These are phyloP conservation scores for Meyerozyma carpophila DNA, from an alignment of 1,139 yeast species.

Conservation along the genomic window DNA sequence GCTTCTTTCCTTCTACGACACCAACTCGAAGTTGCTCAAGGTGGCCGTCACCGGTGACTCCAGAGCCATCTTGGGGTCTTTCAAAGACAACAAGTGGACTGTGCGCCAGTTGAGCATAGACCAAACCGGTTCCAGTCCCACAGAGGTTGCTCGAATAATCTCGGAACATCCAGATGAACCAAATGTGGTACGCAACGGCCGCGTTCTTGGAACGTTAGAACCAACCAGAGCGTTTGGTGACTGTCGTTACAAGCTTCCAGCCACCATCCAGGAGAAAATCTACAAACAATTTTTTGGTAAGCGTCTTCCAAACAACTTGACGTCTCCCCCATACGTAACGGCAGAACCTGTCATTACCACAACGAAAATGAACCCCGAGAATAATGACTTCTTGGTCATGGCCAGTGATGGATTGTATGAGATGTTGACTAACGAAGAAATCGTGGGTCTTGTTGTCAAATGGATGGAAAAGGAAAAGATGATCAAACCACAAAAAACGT, in stretches of 20 bases:
- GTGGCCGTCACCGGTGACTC: slow-evolving; percentile 98
- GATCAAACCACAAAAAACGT: slow-evolving; percentile 48
- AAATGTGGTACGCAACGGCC: slow-evolving; percentile 75
- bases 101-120: slow-evolving; percentile 84
- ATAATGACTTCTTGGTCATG: slow-evolving; percentile 82
- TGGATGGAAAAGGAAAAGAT: slow-evolving; percentile 85
- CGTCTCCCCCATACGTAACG: slow-evolving; percentile 95
- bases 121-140: slow-evolving; percentile 89
- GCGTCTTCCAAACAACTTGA: slow-evolving; percentile 68
- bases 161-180: slow-evolving; percentile 92
- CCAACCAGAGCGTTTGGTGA: slow-evolving; percentile 98
- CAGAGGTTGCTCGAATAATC: slow-evolving; percentile 79
- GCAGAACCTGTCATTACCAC: slow-evolving; percentile 93
- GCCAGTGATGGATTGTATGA: slow-evolving; percentile 95
- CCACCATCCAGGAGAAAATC: slow-evolving; percentile 65
- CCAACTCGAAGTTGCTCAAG: slow-evolving; percentile 62
- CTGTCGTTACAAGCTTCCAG: slow-evolving; percentile 81
- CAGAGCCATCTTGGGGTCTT: slow-evolving; percentile 80
- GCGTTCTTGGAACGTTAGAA: slow-evolving; percentile 91
- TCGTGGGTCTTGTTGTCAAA: slow-evolving; percentile 84
- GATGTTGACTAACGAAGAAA: slow-evolving; percentile 86
- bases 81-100: slow-evolving; percentile 72
- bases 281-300: slow-evolving; percentile 81
- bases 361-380: slow-evolving; percentile 63
- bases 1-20: slow-evolving; percentile 77